Evolutionary conservation across 805 yeast species (phyloP).

Genomic region (Metschnikowia peoriensis): DNA sequence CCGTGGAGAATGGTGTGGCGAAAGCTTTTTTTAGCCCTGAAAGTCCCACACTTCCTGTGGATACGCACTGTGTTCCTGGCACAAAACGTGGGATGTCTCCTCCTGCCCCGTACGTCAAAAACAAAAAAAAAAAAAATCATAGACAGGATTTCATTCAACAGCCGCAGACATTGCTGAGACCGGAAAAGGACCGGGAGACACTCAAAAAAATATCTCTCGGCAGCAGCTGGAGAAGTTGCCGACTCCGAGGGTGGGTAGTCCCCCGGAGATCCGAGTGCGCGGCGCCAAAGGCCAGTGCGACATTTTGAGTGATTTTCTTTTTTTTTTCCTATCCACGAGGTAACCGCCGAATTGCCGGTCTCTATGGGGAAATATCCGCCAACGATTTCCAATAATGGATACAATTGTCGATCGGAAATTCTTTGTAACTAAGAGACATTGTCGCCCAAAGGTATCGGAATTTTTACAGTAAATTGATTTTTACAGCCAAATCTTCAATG

Average conservation of each 20-base stretch:
- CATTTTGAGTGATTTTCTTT: slow-evolving; percentile 15
- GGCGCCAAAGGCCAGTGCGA: slow-evolving; percentile 9
- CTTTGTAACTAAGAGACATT: background rate
- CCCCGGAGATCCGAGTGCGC: slow-evolving; percentile 7
- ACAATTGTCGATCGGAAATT: background rate
- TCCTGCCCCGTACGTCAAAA: background rate
- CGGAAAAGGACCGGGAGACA: background rate
- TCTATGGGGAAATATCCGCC: background rate
- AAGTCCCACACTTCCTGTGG: background rate
- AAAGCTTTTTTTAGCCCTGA: background rate
- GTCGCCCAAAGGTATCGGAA: no score
- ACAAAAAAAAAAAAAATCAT: background rate
- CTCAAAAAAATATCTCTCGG: background rate
- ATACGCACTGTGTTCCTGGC: background rate
- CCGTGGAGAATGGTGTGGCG: background rate
- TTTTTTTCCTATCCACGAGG: slow-evolving; percentile 1
- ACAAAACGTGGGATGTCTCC: background rate
- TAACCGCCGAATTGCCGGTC: background rate
- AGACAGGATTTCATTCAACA: background rate
- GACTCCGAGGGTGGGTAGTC: slow-evolving; percentile 7
- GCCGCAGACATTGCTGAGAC: background rate
- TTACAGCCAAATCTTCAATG: no score
- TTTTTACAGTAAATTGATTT: no score
- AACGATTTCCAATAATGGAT: background rate
- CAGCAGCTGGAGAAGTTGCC: background rate